Base-by-base conservation (phyloP, 768 basidiomycete genomes). In the Agrocybe chaxingu region DNA sequence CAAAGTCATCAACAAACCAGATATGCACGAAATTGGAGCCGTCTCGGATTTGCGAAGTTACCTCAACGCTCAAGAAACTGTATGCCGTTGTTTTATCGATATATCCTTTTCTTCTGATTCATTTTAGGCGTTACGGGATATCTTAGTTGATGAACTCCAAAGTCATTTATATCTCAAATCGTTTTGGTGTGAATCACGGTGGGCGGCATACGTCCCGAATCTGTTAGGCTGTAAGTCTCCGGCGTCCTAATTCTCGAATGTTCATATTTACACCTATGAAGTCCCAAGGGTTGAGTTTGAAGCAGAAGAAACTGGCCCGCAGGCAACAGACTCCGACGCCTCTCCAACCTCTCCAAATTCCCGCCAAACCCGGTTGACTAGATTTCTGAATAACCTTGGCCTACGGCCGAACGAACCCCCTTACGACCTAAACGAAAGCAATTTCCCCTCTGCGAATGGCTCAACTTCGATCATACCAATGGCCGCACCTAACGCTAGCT, bases 121-220 rank as follows among this genome's bases (percentile, higher is more conserved):
- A 42, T 36, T 41, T 16, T 50, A 98, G 96, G 87, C 90, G 8
- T 70, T 99, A 39, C 79, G 89, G 41, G 97, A 98, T 56, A 97
- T 98, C 48, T 71, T 99, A 50, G 76, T 95, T 6, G 97, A 99
- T 57, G 97, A 99, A 62, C 77, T 99, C 9, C 95, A 98, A 62
- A 92, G 85, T 57, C 97, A 99, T 68, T 70, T 99, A n/a, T 99
- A 97, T 68, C 81, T 99, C 52, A 97, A 96, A 62, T 91, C 89
- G 0, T 96, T 93, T 66, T 97, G 94, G 84, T 94, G 92, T 62
- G 96, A 98, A 57, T 80, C 85, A 4, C 83, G 96, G 30, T 99
- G 97, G 97, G 75, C 82, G 12, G 70, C 89, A 0, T 98, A 97
- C 64, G 70, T 78, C 8, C 84, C 87, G 0, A 87, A 87, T 47